phyloP scores from a whole-genome alignment of 2,329 filamentous ascomycete genomes.

The Simplicillium aogashimaense region DNA sequence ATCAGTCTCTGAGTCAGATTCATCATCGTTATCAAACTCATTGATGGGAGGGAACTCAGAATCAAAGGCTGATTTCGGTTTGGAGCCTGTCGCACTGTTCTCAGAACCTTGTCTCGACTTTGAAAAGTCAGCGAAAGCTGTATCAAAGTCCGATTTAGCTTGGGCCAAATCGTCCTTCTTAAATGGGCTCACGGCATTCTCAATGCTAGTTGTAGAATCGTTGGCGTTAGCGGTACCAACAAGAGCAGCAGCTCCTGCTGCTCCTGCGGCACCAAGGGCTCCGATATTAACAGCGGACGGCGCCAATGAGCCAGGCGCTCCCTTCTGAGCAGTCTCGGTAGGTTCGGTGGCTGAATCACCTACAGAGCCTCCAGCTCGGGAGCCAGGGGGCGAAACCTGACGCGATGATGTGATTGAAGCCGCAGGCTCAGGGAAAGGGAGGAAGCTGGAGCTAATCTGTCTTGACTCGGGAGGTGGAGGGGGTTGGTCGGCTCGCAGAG shows the following conservation, averaged over 20 bases:
- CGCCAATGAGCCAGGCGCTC: no score
- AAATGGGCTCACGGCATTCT: slow-evolving; percentile 36
- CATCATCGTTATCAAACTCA: slow-evolving; percentile 60
- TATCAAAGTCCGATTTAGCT: slow-evolving; percentile 75
- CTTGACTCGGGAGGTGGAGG: slow-evolving; percentile 60
- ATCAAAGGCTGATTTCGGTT: slow-evolving; percentile 45
- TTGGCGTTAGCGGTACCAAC: slow-evolving; percentile 4
- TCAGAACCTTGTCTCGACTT: slow-evolving; percentile 38
- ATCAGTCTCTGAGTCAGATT: slow-evolving; percentile 73
- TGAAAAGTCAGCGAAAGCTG: slow-evolving; percentile 70
- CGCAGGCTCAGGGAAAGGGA: slow-evolving; percentile 57
- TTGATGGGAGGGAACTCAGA: slow-evolving; percentile 89
- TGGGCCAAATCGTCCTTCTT: slow-evolving; percentile 42
- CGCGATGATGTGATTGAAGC: slow-evolving; percentile 70
- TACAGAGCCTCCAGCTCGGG: slow-evolving; percentile 40
- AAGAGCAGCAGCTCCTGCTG: slow-evolving; percentile 1
- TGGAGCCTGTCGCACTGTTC: slow-evolving; percentile 27
- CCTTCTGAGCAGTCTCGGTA: slow-evolving; percentile 11
- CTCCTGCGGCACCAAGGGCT: slow-evolving; percentile 5
- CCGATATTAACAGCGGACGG: slow-evolving; percentile 7
- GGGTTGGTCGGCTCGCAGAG: slow-evolving; percentile 43
- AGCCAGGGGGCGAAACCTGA: slow-evolving; percentile 62
- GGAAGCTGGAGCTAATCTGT: slow-evolving; percentile 67
- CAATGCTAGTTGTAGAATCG: slow-evolving; percentile 4
- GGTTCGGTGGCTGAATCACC: slow-evolving; percentile 8